Percentiles rank a stretch among this genome's conserved stretches.
phyloP scores from a whole-genome alignment of 257 asterid species.

The Penstemon barbatus region DNA sequence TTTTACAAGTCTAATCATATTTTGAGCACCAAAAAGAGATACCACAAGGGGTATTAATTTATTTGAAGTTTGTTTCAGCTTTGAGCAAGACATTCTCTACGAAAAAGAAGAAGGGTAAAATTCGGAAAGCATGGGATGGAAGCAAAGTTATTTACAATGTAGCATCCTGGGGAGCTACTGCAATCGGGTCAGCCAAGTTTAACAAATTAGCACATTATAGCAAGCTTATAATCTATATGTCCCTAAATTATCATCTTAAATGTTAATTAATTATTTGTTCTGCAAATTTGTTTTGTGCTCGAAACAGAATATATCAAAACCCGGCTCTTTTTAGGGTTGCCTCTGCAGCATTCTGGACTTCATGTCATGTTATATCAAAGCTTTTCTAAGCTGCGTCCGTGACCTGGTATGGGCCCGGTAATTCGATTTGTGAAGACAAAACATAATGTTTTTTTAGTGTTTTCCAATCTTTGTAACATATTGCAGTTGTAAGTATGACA shows the following conservation, averaged over 20 bases:
- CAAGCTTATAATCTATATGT: no score
- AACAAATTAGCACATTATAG: no score
- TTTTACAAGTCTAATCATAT: slow-evolving; percentile 2
- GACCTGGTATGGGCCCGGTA: slow-evolving; percentile 3
- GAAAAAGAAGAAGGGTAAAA: slow-evolving; percentile 83
- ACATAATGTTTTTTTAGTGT: neutral
- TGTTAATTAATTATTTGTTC: neutral
- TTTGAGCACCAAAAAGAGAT: neutral
- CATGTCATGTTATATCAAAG: slow-evolving; percentile 84
- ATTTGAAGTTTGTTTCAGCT: slow-evolving; percentile 55
- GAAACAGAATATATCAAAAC: slow-evolving; percentile 82
- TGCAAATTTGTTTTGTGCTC: slow-evolving; percentile 7
- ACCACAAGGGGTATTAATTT: slow-evolving; percentile 25
- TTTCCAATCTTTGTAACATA: slow-evolving; percentile 30
- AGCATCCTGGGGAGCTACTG: slow-evolving; percentile 99
- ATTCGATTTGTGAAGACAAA: slow-evolving; percentile 19
- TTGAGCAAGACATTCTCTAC: slow-evolving; percentile 94
- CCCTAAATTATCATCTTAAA: no score
- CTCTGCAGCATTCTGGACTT: slow-evolving; percentile 91
- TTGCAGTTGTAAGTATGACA: slow-evolving; percentile 17
- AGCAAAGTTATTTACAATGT: slow-evolving; percentile 94
- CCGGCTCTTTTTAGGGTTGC: slow-evolving; percentile 86
- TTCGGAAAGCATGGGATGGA: slow-evolving; percentile 98
- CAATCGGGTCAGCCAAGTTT: slow-evolving; percentile 74
- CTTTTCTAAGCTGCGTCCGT: slow-evolving; percentile 53